A percentile compares a stretch with the other conserved stretches of the same genome.
phyloP scores from a whole-genome alignment of 2,329 filamentous ascomycete species.

The Paracamarosporium sp. region DNA sequence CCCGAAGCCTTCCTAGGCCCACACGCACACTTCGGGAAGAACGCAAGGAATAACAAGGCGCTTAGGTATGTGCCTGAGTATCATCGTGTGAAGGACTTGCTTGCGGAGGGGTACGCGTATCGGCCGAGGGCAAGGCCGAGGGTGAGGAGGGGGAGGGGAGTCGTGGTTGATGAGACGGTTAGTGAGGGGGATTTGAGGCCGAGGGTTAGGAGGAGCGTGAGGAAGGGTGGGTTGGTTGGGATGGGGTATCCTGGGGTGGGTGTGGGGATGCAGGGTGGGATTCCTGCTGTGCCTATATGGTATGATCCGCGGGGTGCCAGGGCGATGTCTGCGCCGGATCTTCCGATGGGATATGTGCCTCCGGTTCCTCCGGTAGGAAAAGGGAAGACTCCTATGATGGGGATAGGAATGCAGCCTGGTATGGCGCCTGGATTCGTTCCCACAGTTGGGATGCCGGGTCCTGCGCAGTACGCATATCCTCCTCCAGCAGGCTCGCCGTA shows the following conservation, averaged over 20 bases:
- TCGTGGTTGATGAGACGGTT: not conserved
- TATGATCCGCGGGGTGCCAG: slow-evolving; percentile 2
- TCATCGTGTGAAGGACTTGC: too few species aligned
- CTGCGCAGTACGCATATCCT: not conserved
- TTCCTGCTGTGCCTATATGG: not conserved
- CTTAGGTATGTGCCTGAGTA: not conserved
- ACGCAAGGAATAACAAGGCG: not conserved
- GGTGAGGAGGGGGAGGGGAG: not conserved
- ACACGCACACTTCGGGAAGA: not conserved
- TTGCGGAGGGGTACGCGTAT: not conserved
- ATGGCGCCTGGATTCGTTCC: not conserved
- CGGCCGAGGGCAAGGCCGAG: not conserved
- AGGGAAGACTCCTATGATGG: not conserved
- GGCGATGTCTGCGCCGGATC: slow-evolving; percentile 1
- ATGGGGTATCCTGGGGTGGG: not conserved
- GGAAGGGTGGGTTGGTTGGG: not conserved
- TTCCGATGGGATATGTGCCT: not conserved
- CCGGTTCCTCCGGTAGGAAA: not conserved
- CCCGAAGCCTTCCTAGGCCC: slow-evolving; percentile 6
- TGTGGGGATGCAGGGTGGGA: not conserved
- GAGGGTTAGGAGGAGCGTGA: not conserved
- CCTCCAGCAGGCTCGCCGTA: not conserved
- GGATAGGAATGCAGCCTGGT: not conserved
- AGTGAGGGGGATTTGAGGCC: not conserved
- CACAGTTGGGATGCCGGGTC: not conserved